phyloP scores from a whole-genome alignment of 106 monocot genomes.

The Alisma plantagoaquatica region DNA sequence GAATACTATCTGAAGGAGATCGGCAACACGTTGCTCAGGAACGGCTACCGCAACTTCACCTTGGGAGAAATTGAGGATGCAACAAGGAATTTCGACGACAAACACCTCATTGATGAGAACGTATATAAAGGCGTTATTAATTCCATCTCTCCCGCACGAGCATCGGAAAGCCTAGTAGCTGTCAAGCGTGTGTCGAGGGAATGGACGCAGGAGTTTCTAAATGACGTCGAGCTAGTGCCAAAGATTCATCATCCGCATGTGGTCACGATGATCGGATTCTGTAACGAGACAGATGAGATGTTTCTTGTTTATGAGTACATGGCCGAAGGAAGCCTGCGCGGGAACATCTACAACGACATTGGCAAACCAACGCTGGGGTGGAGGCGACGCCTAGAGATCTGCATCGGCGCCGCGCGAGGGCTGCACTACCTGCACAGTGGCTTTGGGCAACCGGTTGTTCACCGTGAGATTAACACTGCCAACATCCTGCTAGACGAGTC shows the following conservation, averaged over 20 bases:
- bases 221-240: slow-evolving; percentile 43
- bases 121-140: slow-evolving; percentile 53
- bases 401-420: slow-evolving; percentile 38
- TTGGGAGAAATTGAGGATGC: slow-evolving; percentile 46
- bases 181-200: slow-evolving; percentile 45
- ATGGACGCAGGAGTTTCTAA: slow-evolving; percentile 35
- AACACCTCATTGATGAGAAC: slow-evolving; percentile 30
- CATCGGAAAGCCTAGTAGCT: slow-evolving; percentile 28
- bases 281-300: slow-evolving; percentile 48
- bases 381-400: slow-evolving; percentile 34
- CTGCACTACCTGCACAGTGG: slow-evolving; percentile 51
- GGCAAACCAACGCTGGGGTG: slow-evolving; percentile 16
- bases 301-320: slow-evolving; percentile 55
- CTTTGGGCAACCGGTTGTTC: slow-evolving; percentile 23
- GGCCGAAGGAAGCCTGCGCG: slow-evolving; percentile 43
- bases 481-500: slow-evolving; percentile 37
- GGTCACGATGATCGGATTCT: slow-evolving; percentile 49
- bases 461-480: slow-evolving; percentile 47
- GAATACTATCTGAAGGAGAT: slow-evolving; percentile 30
- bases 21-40: slow-evolving; percentile 1
- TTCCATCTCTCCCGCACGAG: slow-evolving; percentile 28
- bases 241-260: slow-evolving; percentile 43
- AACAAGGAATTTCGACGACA: slow-evolving; percentile 41
- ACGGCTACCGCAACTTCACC: slow-evolving; percentile 40
- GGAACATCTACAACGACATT: slow-evolving; percentile 30